These are phyloP conservation scores for Cotoneaster glaucophyllus DNA, from an alignment of 306 rosid genomes.

Conservation along the genomic window DNA sequence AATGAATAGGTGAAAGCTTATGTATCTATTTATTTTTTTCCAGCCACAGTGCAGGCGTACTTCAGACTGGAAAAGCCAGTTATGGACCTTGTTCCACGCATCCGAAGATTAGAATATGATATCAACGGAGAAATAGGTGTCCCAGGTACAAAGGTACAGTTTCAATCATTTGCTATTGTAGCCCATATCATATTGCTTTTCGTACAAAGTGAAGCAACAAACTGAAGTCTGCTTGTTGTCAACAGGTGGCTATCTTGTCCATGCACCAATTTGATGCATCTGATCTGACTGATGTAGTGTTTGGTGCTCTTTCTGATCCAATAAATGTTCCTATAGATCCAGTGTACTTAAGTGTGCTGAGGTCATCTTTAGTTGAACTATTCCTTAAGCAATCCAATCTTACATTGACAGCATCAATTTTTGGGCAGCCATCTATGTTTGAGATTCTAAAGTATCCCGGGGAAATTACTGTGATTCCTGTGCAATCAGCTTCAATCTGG, in stretches of 20 bases:
- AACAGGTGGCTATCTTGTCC: constrained; percentile 76
- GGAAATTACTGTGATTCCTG: constrained; percentile 72
- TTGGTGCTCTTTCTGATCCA: constrained; percentile 80
- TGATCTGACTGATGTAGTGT: constrained; percentile 57
- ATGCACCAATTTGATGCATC: constrained; percentile 53
- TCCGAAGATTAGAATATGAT: constrained; percentile 67
- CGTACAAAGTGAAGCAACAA: constrained; percentile 8
- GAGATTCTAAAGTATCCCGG: constrained; percentile 73
- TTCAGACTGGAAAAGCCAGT: constrained; percentile 75
- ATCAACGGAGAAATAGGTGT: constrained; percentile 66
- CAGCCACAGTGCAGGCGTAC: constrained; percentile 82
- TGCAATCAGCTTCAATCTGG: constrained; percentile 57
- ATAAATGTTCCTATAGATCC: constrained; percentile 49
- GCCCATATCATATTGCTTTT: constrained; percentile 6
- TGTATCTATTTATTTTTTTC: constrained; percentile 7
- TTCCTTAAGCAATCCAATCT: constrained; percentile 68
- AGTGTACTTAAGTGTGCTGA: constrained; percentile 66
- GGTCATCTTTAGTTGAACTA: constrained; percentile 60
- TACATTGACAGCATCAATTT: constrained; percentile 56
- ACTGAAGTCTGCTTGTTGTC: constrained; percentile 16
- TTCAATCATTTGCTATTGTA: constrained; percentile 19
- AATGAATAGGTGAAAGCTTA: constrained; percentile 2
- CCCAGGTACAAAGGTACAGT: constrained; percentile 61
- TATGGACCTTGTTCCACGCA: constrained; percentile 60
- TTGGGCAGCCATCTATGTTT: constrained; percentile 63